These are phyloP conservation scores for Starmerella cellae DNA, from an alignment of 805 yeast species.

Conservation along the genomic window DNA sequence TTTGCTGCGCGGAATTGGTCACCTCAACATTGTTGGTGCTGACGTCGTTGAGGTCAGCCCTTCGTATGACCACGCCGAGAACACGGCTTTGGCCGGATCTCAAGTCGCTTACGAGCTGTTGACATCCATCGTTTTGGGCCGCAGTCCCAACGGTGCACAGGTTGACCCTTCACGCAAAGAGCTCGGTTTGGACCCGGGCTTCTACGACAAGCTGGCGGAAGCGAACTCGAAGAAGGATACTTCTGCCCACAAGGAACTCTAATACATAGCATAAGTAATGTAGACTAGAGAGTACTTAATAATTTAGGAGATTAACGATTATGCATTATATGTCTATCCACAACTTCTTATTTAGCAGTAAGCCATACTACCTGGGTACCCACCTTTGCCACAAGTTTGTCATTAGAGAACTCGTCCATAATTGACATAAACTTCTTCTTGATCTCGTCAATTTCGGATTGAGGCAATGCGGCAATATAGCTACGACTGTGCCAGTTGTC, in stretches of 20 bases:
- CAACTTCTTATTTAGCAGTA: neutral
- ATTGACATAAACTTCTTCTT: slow-evolving; percentile 16
- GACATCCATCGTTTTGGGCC: slow-evolving; percentile 56
- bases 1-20: slow-evolving; percentile 46
- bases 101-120: slow-evolving; percentile 55
- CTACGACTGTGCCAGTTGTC: slow-evolving; percentile 44
- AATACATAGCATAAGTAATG: no score
- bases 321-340: no score
- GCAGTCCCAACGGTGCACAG: slow-evolving; percentile 5
- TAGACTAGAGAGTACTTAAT: no score
- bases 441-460: slow-evolving; percentile 28
- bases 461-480: slow-evolving; percentile 37
- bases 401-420: slow-evolving; percentile 16
- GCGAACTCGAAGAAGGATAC: neutral
- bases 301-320: no score
- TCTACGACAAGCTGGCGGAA: slow-evolving; percentile 4
- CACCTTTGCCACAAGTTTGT: slow-evolving; percentile 14
- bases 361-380: slow-evolving; percentile 24
- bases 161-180: slow-evolving; percentile 22
- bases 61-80: slow-evolving; percentile 47
- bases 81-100: slow-evolving; percentile 53
- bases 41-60: slow-evolving; percentile 68
- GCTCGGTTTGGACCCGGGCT: slow-evolving; percentile 12
- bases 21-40: slow-evolving; percentile 53
- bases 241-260: slow-evolving; percentile 21